phyloP scores from a whole-genome alignment of 257 asterid genomes.

The Solanum tarapatanum region DNA sequence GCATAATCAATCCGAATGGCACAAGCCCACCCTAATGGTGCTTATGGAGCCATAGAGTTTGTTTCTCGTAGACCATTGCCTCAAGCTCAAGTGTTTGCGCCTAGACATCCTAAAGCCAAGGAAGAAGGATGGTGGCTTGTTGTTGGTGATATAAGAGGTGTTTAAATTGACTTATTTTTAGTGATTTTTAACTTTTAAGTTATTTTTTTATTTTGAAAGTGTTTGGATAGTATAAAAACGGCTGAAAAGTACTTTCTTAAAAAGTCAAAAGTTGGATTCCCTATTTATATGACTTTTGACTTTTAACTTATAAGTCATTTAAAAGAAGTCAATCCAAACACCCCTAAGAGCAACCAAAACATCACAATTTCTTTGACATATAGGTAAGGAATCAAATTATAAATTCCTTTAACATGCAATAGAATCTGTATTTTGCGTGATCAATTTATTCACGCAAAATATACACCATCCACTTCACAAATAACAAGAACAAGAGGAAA shows the following conservation, averaged over 20 bases:
- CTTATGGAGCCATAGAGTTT: not conserved
- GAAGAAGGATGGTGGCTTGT: not conserved
- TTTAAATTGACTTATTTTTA: no score
- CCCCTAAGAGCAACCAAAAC: not conserved
- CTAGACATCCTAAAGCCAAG: not conserved
- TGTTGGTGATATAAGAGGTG: not conserved
- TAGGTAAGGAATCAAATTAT: not conserved
- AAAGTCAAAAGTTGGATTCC: fast-evolving
- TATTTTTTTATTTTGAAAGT: no score
- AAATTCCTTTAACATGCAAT: not conserved
- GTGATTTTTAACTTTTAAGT: no score
- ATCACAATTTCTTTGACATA: not conserved
- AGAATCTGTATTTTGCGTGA: not conserved
- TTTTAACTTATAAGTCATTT: no score
- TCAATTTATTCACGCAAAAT: not conserved
- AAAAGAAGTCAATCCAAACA: no score
- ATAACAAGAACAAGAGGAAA: not conserved
- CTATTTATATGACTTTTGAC: no score
- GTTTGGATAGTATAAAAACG: no score
- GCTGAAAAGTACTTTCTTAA: no score
- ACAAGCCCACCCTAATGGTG: not conserved
- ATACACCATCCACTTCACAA: constrained; percentile 1
- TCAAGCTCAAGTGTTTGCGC: not conserved
- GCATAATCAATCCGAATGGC: fast-evolving
- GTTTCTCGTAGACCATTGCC: not conserved